A percentile compares a stretch with the other conserved stretches of the same genome.
Evolutionary conservation across 1,139 yeast genomes (phyloP).

Genomic region (Debaryomyces udenii): DNA sequence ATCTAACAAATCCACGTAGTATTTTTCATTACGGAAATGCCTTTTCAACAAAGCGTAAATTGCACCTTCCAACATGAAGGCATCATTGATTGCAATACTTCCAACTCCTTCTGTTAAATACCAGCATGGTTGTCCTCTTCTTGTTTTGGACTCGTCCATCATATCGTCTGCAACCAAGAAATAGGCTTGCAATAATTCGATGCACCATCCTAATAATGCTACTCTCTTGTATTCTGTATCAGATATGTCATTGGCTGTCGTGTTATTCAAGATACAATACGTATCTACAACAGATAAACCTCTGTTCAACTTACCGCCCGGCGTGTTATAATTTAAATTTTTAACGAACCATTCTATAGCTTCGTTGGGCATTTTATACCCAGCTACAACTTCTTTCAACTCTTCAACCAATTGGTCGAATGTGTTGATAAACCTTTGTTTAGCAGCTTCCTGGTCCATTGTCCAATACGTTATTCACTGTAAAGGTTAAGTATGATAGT

Average conservation of each 20-base stretch:
- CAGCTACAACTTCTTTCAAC: constrained; percentile 60
- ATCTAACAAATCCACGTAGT: constrained; percentile 89
- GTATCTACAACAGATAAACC: constrained; percentile 96
- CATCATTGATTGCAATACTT: constrained; percentile 94
- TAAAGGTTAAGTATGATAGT: too few relatives aligned
- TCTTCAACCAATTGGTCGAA: constrained; percentile 84
- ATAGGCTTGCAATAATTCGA: constrained; percentile 94
- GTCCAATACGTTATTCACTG: constrained; percentile 10
- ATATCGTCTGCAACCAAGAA: constrained; percentile 98
- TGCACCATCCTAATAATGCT: constrained; percentile 93
- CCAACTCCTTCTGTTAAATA: constrained; percentile 79
- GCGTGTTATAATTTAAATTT: constrained; percentile 81
- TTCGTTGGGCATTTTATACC: constrained; percentile 82
- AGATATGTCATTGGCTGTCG: constrained; percentile 59
- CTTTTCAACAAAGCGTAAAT: constrained; percentile 87
- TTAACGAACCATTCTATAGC: constrained; percentile 86
- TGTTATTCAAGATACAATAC: constrained; percentile 74
- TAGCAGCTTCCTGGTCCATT: constrained; percentile 44
- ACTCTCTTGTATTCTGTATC: constrained; percentile 77
- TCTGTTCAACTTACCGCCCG: constrained; percentile 96
- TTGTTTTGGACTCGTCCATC: constrained; percentile 96
- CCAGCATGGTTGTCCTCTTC: constrained; percentile 99
- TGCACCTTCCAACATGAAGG: constrained; percentile 96
- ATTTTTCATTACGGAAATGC: constrained; percentile 78
- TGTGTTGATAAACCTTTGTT: constrained; percentile 66